These are phyloP conservation scores for Zancudomyces culisetae DNA, from an alignment of 371 early-diverging fungal species.

Conservation along the genomic window DNA sequence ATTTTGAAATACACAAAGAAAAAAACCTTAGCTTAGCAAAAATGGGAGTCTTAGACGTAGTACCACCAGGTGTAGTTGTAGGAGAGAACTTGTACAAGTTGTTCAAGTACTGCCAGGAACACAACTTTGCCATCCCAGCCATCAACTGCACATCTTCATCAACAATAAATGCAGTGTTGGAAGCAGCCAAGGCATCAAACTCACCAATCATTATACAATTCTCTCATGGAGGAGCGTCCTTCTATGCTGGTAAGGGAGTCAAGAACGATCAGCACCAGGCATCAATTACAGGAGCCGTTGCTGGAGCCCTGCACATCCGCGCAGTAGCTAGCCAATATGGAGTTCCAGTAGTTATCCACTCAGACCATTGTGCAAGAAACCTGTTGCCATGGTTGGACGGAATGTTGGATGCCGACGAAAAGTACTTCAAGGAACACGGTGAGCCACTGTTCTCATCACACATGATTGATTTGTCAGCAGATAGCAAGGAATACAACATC, in stretches of 20 bases:
- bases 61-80: constrained; percentile 72
- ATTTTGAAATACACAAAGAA: too few relatives aligned
- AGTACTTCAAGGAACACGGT: constrained; percentile 68
- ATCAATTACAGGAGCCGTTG: constrained; percentile 68
- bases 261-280: constrained; percentile 71
- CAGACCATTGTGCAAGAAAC: constrained; percentile 88
- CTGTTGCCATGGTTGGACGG: constrained; percentile 87
- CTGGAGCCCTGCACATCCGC: constrained; percentile 76
- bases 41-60: too few relatives aligned
- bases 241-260: constrained; percentile 76
- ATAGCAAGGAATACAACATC: constrained; percentile 78
- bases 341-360: constrained; percentile 71
- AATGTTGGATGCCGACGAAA: constrained; percentile 78
- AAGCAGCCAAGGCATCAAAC: constrained; percentile 78
- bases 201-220: constrained; percentile 81
- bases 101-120: constrained; percentile 58
- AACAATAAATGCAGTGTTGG: constrained; percentile 72
- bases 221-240: constrained; percentile 78
- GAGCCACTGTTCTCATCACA: constrained; percentile 88
- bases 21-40: too few relatives aligned
- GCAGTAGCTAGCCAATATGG: constrained; percentile 72
- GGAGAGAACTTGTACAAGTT: constrained; percentile 74
- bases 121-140: constrained; percentile 78
- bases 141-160: constrained; percentile 85
- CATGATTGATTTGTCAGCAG: constrained; percentile 86